phyloP scores from a whole-genome alignment of 306 rosid genomes.

The Cucurbita argyrosperma region DNA sequence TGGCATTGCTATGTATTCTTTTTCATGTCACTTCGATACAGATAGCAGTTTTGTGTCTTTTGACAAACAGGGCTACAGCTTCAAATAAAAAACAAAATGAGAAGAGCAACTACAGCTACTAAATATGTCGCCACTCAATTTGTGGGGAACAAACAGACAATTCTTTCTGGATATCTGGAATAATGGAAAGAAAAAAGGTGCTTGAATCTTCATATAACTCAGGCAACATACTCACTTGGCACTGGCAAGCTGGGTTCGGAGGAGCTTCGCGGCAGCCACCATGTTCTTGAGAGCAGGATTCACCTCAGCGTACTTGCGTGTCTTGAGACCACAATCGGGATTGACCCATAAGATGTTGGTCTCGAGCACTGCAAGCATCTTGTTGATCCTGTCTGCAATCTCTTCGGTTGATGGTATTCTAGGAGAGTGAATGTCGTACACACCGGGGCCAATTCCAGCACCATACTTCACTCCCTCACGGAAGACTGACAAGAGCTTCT shows the following conservation, averaged over 20 bases:
- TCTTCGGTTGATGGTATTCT: conserved; percentile 66
- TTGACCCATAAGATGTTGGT: conserved; percentile 74
- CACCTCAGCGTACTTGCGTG: conserved; percentile 64
- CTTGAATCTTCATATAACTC: background rate
- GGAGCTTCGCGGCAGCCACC: conserved; percentile 75
- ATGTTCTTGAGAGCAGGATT: conserved; percentile 60
- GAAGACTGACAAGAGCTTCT: conserved; percentile 69
- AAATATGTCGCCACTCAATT: background rate
- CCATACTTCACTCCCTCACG: conserved; percentile 75
- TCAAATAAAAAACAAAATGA: background rate
- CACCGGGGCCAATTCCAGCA: conserved; percentile 83
- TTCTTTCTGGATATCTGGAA: background rate
- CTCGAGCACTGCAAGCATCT: conserved; percentile 71
- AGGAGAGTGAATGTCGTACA: conserved; percentile 80
- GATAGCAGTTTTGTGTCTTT: too few relatives aligned
- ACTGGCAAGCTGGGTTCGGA: conserved; percentile 41
- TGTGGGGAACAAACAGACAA: background rate
- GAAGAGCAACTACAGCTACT: background rate
- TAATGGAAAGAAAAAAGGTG: background rate
- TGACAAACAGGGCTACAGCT: background rate
- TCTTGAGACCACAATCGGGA: conserved; percentile 87
- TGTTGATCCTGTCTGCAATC: conserved; percentile 54
- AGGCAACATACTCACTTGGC: conserved; percentile 25
- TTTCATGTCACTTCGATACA: too few relatives aligned
- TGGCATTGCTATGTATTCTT: too few relatives aligned